Base-by-base conservation (phyloP, 2,329 filamentous ascomycete genomes). In the Fusarium sp. region DNA sequence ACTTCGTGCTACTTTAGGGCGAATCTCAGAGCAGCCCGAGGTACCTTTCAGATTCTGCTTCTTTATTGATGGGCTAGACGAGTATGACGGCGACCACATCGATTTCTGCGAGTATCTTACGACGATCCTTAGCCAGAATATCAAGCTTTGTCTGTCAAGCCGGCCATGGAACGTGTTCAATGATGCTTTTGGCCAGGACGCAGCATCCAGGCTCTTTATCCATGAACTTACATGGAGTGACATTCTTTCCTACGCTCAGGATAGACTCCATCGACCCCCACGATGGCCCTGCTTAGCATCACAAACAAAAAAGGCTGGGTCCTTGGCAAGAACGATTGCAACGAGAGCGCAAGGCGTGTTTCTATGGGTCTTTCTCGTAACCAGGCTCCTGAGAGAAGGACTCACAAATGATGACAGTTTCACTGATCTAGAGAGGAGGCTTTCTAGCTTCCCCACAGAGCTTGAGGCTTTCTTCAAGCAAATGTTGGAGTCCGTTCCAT, bases 351-450 rank as follows among this genome's bases (percentile, higher is more conserved):
- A 71, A 6, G 72, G 73, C 2, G 73, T 76, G 8, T 76, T 76
- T 31, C 68, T 74, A 10, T 74, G 71, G 73, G 70, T 74, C 4
- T 73, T 74, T 27, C 45, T 74, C 3, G 72, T 71, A 2, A 66
- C 67, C 2, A 59, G 52, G 37, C 64, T 40, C 1, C 47, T 76
- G 2, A 22, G 66, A 16, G 57, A 70, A 2, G 70, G 71, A 1
- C 47, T 76, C 6, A 58, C 58, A 2, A 68, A 73, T 13, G 54
- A 62, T 4, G 67, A 74, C 38, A 66, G 38, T 1, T 29, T 69
- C 2, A 16, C 42, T 13, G 69, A 75, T 16, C 37, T 76, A 4
- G n/a, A 62, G 9, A 38, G 27, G 11, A 61, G 67, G 8, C 58
- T 75, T 10, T 24, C 62, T 2, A 57, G 64, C 10, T n/a, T 74